phyloP scores from a whole-genome alignment of 1,139 yeast species.

The Blastobotrys raffinosifermentans region DNA sequence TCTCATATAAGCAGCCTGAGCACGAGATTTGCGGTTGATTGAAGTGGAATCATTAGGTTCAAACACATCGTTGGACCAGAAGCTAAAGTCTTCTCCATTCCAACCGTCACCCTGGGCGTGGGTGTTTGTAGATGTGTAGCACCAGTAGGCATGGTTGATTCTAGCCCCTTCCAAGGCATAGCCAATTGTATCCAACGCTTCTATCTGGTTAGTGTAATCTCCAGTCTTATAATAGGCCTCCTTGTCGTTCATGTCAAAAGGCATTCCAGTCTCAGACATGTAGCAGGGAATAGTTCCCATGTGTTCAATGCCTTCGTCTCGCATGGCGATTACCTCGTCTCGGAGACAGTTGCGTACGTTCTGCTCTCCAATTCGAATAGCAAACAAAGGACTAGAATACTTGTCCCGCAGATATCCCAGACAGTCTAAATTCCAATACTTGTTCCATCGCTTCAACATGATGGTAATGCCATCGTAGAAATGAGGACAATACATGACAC shows the following conservation, averaged over 20 bases:
- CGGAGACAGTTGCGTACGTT: constrained; percentile 66
- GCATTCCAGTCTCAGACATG: constrained; percentile 90
- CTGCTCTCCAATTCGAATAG: constrained; percentile 69
- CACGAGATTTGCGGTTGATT: constrained; percentile 41
- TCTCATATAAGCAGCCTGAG: constrained; percentile 61
- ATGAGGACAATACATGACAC: constrained; percentile 73
- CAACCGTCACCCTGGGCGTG: constrained; percentile 81
- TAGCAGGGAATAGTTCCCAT: constrained; percentile 66
- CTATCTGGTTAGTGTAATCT: constrained; percentile 60
- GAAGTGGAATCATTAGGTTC: not conserved
- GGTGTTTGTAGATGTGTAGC: constrained; percentile 60
- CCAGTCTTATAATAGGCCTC: constrained; percentile 52
- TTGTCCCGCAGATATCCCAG: constrained; percentile 71
- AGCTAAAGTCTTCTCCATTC: constrained; percentile 86
- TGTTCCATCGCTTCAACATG: constrained; percentile 71
- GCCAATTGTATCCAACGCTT: constrained; percentile 72
- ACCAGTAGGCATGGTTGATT: constrained; percentile 74
- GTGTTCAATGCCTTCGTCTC: constrained; percentile 48
- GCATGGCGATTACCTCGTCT: constrained; percentile 59
- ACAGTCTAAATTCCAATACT: constrained; percentile 67
- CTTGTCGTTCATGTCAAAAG: constrained; percentile 81
- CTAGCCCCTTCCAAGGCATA: constrained; percentile 67
- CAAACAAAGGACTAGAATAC: constrained; percentile 65
- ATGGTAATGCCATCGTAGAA: constrained; percentile 86
- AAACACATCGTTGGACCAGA: constrained; percentile 48